Evolutionary conservation across 2,329 filamentous ascomycete genomes (phyloP), one percentile per base, ranked within the genome.

Genomic region (Cladophialophora carrionii): DNA sequence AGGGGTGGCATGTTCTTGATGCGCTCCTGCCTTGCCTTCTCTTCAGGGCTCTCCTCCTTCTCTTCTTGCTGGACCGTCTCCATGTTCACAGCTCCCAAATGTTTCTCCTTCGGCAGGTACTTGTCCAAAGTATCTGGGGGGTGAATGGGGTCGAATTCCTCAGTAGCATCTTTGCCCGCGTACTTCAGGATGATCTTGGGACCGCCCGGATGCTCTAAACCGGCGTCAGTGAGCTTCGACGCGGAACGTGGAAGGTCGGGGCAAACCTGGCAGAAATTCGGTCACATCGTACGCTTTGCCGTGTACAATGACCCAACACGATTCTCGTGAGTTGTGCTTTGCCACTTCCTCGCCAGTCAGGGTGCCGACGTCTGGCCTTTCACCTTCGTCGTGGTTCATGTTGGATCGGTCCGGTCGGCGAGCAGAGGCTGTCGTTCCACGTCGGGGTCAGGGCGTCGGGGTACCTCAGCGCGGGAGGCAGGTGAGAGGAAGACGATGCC

Each of bases 141-240:
- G 76, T 90, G 87, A 70, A 97, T 95, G 41, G 92, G 92, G 55
- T 96, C 92, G 78, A 91, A 97, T 74, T 92, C 92, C 76, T 93
- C 90, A 41, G 92, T 96, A 46, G 92, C 92, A 82, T 97, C 93
- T 83, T 94, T 96, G 73, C 93, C 92, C 32, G 93, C 93, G 79
- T 97, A 96, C 81, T 96, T 96, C 70, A 99, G 85, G 74, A 99
- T 98, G 76, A 98, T 96, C 75, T 94, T 95, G 71, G 88, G 84
- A 43, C 91, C 93, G 67, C 93, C 93, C 26, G 93, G 93, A 74
- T 96, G 92, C 77, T 96, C 91, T 88, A 71, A 9, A 51, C 6
- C 24, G 49, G 41, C 52, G 29, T 56, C 55, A 65, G 59, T 52
- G 26, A 61, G 49, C 14, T 29, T 20, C 24, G 20, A n/a, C 3